Conservation (phyloP, 2,329 filamentous ascomycete species). For the Clonostachys byssicola region DNA sequence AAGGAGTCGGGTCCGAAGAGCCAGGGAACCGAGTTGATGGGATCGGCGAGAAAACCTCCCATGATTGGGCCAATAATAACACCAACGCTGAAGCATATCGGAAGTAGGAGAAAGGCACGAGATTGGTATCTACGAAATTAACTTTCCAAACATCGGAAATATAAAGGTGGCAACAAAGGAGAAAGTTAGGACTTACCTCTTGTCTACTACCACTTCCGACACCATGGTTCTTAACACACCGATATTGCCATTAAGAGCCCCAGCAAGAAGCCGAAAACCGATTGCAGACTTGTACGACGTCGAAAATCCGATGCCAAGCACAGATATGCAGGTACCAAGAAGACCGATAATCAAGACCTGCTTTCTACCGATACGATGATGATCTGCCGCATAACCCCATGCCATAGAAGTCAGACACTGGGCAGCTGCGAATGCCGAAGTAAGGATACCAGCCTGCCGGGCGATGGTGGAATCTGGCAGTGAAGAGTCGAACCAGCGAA, state of each 20-base stretch:
- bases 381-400: constrained; percentile 66
- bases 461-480: constrained; percentile 62
- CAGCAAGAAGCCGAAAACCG: constrained; percentile 62
- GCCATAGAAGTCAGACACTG: constrained; percentile 76
- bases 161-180: not conserved
- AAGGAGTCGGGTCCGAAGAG: constrained; percentile 11
- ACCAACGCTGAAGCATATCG: constrained; percentile 43
- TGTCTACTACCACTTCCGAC: constrained; percentile 8
- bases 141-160: constrained; percentile 25
- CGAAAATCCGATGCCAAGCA: constrained; percentile 70
- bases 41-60: constrained; percentile 14
- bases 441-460: constrained; percentile 68
- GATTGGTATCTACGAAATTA: constrained; percentile 32
- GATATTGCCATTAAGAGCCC: constrained; percentile 45
- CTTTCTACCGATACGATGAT: constrained; percentile 59
- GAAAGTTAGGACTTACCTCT: not conserved
- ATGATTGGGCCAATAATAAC: constrained; percentile 34
- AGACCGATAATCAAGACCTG: constrained; percentile 66
- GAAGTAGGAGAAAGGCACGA: constrained; percentile 39
- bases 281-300: constrained; percentile 59
- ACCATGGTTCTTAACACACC: constrained; percentile 34
- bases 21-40: constrained; percentile 6
- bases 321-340: constrained; percentile 61
- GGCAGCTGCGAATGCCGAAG: constrained; percentile 71
- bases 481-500: constrained; percentile 62